phyloP scores from a whole-genome alignment of 805 yeast species.

The Debaryomyces hansenii region DNA sequence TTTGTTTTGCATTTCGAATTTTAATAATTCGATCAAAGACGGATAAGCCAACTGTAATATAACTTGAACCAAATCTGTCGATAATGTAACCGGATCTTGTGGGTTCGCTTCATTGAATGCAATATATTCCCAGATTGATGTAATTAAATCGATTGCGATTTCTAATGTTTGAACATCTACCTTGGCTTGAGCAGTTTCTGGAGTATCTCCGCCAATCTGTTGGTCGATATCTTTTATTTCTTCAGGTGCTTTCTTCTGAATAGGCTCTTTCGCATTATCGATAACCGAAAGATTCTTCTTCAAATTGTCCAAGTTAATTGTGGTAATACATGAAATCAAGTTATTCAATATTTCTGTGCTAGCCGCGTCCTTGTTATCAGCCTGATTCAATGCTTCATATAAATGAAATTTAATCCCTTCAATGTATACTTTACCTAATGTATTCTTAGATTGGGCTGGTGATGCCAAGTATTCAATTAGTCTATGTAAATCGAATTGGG shows the following conservation, averaged over 20 bases:
- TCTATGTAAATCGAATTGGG: constrained; percentile 9
- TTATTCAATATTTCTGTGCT: constrained; percentile 20
- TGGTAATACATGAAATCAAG: constrained; percentile 21
- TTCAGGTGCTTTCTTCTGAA: constrained; percentile 17
- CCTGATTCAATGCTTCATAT: constrained; percentile 29
- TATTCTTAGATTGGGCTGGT: constrained; percentile 12
- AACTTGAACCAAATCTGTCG: constrained; percentile 15
- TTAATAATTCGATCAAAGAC: constrained; percentile 39
- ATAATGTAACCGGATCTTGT: constrained; percentile 20
- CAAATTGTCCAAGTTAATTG: constrained; percentile 31
- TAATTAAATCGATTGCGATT: constrained; percentile 68
- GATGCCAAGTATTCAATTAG: constrained; percentile 14
- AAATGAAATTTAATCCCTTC: constrained; percentile 46
- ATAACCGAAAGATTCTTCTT: constrained; percentile 21
- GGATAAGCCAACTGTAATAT: constrained; percentile 22
- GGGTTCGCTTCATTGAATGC: constrained; percentile 28
- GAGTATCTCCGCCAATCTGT: constrained; percentile 27
- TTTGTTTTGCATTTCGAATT: constrained; percentile 29
- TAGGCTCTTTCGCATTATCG: constrained; percentile 39
- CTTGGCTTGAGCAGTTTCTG: constrained; percentile 46
- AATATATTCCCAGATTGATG: constrained; percentile 67
- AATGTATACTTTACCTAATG: constrained; percentile 33
- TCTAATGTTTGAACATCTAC: constrained; percentile 64
- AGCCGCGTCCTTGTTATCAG: constrained; percentile 17
- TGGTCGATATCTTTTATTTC: constrained; percentile 21